Evolutionary conservation across 148 eudicot species (phyloP), one percentile per base, ranked within the genome.

Genomic region (Tetragonia tetragonoides): DNA sequence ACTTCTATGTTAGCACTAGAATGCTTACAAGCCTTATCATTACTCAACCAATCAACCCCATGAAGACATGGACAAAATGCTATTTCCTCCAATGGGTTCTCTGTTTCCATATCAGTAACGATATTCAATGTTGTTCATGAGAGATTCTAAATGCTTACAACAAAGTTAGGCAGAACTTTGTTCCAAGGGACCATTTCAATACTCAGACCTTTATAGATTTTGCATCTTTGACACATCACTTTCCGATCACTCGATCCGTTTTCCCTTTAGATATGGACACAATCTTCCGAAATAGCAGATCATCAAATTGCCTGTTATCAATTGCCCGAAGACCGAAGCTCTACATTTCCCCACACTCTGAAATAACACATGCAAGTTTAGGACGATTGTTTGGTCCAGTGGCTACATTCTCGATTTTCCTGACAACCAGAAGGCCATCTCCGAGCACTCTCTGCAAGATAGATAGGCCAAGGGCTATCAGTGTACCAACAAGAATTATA

Each of bases 321-420:
- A 41, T 42, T 10, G 20, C 24, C 54, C 24, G 20, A 24, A 11
- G 15, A 28, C 64, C 34, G 34, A 71, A 7, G 40, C 68, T 41
- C 69, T 83, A 92, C 93, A 92, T 95, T 78, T 95, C 98, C 57
- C 98, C 98, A 67, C 98, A 95, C 81, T 95, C 97, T 40, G 98
- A 87, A 71, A 92, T 91, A 44, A 88, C 84, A 24, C 94, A 89
- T 4, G 97, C 89, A 80, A 95, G 84, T 80, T 95, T 95, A 17
- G 98, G 98, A 28, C 91, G 89, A 77, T 87, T 91, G 86, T 91
- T 87, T 64, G 90, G 94, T 83, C 97, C 98, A 5, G 89, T 82
- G 46, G 97, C 96, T 34, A 95, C 96, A 70, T 92, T 95, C 85
- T 95, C 97, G 54, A 95, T 95, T 87, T 95, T 95, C 89, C 98